A percentile compares a stretch with the other conserved stretches of the same genome.
These are phyloP conservation scores for Gossypium longicalyx DNA, from an alignment of 345 rosid species.

Conservation along the genomic window DNA sequence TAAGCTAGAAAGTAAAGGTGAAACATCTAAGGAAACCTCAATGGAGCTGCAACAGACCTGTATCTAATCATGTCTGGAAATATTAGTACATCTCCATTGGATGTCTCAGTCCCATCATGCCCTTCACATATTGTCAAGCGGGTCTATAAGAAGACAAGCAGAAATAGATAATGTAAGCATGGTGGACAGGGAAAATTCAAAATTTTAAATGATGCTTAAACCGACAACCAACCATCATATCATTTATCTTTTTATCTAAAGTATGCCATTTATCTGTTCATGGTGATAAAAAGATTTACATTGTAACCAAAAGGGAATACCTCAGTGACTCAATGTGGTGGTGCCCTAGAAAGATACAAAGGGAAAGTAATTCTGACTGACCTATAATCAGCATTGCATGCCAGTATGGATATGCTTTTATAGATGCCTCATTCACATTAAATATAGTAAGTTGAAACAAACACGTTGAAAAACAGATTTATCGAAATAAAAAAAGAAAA, in stretches of 20 bases:
- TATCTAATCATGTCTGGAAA: conserved; percentile 99
- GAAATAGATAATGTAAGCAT: background rate
- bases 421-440: background rate
- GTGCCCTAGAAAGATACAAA: background rate
- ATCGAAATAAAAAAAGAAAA: background rate
- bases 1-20: conserved; percentile 1
- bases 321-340: background rate
- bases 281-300: background rate
- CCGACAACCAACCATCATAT: conserved; percentile 1
- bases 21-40: conserved; percentile 9
- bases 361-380: background rate
- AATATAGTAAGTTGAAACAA: background rate
- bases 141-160: conserved; percentile 43
- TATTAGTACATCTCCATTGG: conserved; percentile 93
- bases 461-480: background rate
- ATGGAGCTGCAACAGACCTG: conserved; percentile 43
- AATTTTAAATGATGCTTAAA: background rate
- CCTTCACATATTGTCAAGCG: conserved; percentile 94
- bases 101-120: conserved; percentile 95
- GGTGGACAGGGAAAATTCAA: background rate
- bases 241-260: background rate
- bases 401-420: background rate
- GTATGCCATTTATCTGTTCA: background rate
- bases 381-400: background rate
- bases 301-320: background rate